Evolutionary conservation across 352 stramenopile genomes (phyloP), one percentile per base, ranked within the genome.

Genomic region (Globisporangium splendens): DNA sequence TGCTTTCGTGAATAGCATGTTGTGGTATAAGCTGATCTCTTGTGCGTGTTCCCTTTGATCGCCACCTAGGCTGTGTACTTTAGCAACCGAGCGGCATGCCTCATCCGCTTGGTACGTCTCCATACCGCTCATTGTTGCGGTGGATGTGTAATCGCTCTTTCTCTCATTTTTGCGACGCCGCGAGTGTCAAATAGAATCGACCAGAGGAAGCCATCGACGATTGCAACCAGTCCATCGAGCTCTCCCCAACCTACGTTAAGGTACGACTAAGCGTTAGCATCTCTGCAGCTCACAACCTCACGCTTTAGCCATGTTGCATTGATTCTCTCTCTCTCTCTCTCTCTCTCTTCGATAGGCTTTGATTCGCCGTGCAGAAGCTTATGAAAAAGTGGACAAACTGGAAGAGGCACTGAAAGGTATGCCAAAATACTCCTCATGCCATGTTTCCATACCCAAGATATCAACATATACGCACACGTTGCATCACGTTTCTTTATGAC

Each of bases 241-340:
- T 98, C 28, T 96, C 98, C 60, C 92, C 96, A 11, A 89, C 63
- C n/a, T 99, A 99, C 71, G 71, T 98, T 57, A 99, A 99, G 74
- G 95, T 80, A 46, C 13, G 50, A 38, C 14, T 6, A 14, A 49
- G 20, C 38, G n/a, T 18, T 13, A 1, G 15, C 20, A 2, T 13
- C 20, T 54, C n/a, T 41, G 1, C 39, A 12, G 12, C 22, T 50
- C 10, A 39, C 13, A 24, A 10, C 28, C 8, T 24, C n/a, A 46
- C n/a, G n/a, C 11, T 18, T 12, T 15, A 7, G 24, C 46, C 18
- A 22, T 33, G 31, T 18, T 38, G 4, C 11, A n/a, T 42, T 17
- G 11, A 21, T 22, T 15, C 38, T 53, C 28, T 42, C 8, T 24
- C 24, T n/a, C n/a, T n/a, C n/a, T n/a, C n/a, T n/a, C n/a, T n/a